A percentile compares a stretch with the other conserved stretches of the same genome.
Conservation (phyloP, 768 basidiomycete species). For the Omphalotus guepiniiformis region DNA sequence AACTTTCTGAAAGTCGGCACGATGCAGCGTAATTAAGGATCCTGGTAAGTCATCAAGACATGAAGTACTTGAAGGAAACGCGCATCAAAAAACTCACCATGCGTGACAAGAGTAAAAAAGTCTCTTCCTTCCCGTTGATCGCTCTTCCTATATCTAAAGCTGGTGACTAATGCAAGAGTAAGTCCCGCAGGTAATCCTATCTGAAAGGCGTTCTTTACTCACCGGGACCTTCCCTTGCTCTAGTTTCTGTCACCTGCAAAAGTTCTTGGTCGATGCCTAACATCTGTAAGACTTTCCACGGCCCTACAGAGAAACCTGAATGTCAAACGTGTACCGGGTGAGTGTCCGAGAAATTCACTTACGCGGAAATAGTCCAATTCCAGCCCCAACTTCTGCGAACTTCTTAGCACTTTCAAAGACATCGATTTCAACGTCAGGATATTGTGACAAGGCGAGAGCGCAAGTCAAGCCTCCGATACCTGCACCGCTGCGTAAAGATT, state of each 20-base stretch:
- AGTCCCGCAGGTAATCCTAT: slow-evolving; percentile 1
- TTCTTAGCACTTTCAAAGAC: slow-evolving; percentile 50
- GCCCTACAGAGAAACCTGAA: slow-evolving; percentile 24
- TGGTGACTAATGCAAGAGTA: slow-evolving; percentile 40
- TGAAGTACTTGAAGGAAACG: slow-evolving; percentile 11
- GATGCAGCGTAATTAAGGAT: slow-evolving; percentile 52
- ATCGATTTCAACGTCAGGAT: slow-evolving; percentile 51
- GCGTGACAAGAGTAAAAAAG: slow-evolving; percentile 50
- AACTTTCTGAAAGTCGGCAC: slow-evolving; percentile 61
- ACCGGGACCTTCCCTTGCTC: slow-evolving; percentile 40
- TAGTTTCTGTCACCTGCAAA: slow-evolving; percentile 32
- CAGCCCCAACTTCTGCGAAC: slow-evolving; percentile 56
- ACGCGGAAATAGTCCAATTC: slow-evolving; percentile 53
- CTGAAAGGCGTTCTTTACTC: slow-evolving; percentile 1
- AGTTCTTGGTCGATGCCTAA: slow-evolving; percentile 46
- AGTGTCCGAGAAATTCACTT: slow-evolving; percentile 22
- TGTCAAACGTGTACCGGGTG: not conserved
- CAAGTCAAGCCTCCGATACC: slow-evolving; percentile 41
- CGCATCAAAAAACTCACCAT: slow-evolving; percentile 37
- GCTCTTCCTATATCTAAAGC: slow-evolving; percentile 57
- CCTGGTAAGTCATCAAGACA: slow-evolving; percentile 28
- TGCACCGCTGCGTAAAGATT: slow-evolving; percentile 36
- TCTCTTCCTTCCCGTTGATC: slow-evolving; percentile 52
- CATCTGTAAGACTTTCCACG: slow-evolving; percentile 44
- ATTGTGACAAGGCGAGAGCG: slow-evolving; percentile 37